Conservation (phyloP, 2,329 filamentous ascomycete species). For the Fusarium vanettenii region DNA sequence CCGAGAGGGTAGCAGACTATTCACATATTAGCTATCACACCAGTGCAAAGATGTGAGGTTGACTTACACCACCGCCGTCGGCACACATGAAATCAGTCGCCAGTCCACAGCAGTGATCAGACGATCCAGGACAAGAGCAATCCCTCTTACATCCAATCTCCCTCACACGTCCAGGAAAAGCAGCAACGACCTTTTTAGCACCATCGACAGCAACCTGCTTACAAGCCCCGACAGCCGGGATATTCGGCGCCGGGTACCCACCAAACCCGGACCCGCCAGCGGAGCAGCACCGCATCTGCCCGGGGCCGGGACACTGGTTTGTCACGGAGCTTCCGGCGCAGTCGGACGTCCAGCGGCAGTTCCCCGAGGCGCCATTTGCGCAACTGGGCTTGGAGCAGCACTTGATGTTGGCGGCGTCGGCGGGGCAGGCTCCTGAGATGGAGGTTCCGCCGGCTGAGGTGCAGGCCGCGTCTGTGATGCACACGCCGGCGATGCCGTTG, state of each 20-base stretch:
- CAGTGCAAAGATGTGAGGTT: not conserved
- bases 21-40: not conserved
- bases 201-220: slow-evolving; percentile 50
- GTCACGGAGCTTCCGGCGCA: slow-evolving; percentile 47
- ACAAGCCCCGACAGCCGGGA: slow-evolving; percentile 51
- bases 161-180: slow-evolving; percentile 50
- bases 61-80: slow-evolving; percentile 52
- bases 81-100: slow-evolving; percentile 54
- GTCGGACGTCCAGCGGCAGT: slow-evolving; percentile 53
- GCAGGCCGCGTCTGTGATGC: slow-evolving; percentile 52
- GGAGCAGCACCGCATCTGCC: slow-evolving; percentile 54
- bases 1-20: slow-evolving; percentile 51
- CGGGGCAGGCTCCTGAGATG: slow-evolving; percentile 52
- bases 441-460: slow-evolving; percentile 50
- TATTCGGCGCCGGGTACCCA: slow-evolving; percentile 47
- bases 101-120: slow-evolving; percentile 53
- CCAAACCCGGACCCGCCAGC: slow-evolving; percentile 48
- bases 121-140: slow-evolving; percentile 47
- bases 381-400: slow-evolving; percentile 57
- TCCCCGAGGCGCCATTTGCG: slow-evolving; percentile 45
- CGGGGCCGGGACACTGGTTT: slow-evolving; percentile 53
- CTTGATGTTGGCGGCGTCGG: slow-evolving; percentile 51
- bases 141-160: slow-evolving; percentile 50
- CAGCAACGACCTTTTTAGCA: slow-evolving; percentile 49
- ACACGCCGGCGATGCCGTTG: slow-evolving; percentile 48